Base-by-base conservation (phyloP, 768 basidiomycete species). In the Mrakia frigida region DNA sequence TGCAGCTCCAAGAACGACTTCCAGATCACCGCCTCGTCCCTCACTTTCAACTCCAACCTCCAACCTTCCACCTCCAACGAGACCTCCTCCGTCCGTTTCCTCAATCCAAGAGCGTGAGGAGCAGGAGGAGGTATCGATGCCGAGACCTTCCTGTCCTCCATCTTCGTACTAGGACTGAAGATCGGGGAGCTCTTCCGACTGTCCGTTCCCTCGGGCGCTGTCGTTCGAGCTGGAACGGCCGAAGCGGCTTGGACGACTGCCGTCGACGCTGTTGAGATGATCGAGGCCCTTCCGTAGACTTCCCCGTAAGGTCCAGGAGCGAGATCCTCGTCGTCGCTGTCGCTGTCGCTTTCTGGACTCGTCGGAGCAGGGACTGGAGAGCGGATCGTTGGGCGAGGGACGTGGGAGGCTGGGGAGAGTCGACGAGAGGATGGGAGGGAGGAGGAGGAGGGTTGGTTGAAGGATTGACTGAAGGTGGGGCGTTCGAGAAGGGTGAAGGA, bases 251-350 rank as follows among this genome's bases (percentile, higher is more conserved):
- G 28, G 28, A 28, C 52, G 43, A 33, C 70, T 14, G 70, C 33
- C 10, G 50, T 72, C 5, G 70, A 56, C 7, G 70, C 65, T 21
- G 65, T 39, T 18, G 65, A 53, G 35, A 37, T 52, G 53, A 72
- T 56, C 28, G 35, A 72, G 28, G 46, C 37, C 4, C 35, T 14
- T 10, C 70, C 70, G 23, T 72, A 72, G 9, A 33, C 70, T 21
- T 72, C 70, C 1, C 70, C 70, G 50, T 72, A 72, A n/a, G 46
- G 46, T 23, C 70, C 70, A 6, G 53, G 70, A 25, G 46, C 50
- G 28, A 33, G 25, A 33, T 70, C 69, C 11, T 52, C 46, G 50
- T 56, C 70, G 33, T 72, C 70, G 35, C 53, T 35, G 33, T 39
- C 52, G 31, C 53, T 59, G 50, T 72, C 70, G 35, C 31, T 31